Evolutionary conservation across 208 protist genomes (phyloP).

Genomic region (Plasmodiophora brassicae): DNA sequence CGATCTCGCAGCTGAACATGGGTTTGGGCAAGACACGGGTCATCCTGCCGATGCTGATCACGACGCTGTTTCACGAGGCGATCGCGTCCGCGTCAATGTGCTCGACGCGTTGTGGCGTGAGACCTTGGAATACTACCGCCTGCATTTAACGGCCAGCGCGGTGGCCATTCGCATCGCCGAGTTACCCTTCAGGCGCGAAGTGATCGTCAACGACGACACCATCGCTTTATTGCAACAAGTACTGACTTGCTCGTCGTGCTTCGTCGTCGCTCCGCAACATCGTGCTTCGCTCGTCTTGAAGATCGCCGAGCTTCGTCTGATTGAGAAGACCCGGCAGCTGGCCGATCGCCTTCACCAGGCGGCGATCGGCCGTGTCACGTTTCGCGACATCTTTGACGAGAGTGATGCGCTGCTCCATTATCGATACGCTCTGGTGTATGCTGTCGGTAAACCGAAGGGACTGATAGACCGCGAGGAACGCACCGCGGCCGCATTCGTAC

Average conservation of each 20-base stretch:
- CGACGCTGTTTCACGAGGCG: neutral
- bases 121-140: neutral
- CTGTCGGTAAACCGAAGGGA: neutral
- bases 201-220: neutral
- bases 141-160: neutral
- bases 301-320: neutral
- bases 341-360: too few species aligned
- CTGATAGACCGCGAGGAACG: neutral
- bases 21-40: neutral
- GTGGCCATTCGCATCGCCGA: neutral
- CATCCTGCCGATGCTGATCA: neutral
- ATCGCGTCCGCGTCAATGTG: neutral
- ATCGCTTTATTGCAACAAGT: neutral
- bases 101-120: neutral
- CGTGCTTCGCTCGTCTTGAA: neutral
- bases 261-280: neutral
- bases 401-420: neutral
- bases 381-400: neutral
- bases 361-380: too few species aligned
- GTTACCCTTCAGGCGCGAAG: neutral
- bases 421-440: neutral
- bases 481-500: neutral
- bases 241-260: neutral
- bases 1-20: neutral
- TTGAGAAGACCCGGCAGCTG: neutral